phyloP scores from a whole-genome alignment of 139 green algal species.

The Chlamydomonas eustigma region DNA sequence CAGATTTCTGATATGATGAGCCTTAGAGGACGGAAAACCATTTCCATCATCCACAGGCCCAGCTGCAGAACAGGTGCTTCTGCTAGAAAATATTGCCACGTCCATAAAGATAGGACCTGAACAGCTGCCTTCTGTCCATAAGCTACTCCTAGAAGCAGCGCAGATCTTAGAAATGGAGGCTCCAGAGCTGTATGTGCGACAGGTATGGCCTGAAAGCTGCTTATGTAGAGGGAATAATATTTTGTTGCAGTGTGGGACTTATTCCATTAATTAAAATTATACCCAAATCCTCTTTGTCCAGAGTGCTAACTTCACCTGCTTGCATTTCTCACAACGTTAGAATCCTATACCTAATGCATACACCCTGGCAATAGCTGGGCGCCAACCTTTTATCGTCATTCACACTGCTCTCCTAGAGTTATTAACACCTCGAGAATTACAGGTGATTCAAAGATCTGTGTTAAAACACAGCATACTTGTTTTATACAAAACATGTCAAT shows the following conservation, averaged over 20 bases:
- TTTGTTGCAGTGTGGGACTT: no score
- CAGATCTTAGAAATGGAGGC: constrained; percentile 72
- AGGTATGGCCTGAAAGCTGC: constrained; percentile 44
- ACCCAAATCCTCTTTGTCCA: no score
- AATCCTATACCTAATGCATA: constrained; percentile 90
- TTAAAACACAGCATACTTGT: no score
- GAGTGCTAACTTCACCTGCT: no score
- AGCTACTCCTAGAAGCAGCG: constrained; percentile 69
- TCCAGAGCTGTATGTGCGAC: constrained; percentile 84
- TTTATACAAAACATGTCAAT: no score
- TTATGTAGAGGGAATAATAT: no score
- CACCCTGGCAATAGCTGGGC: constrained; percentile 87
- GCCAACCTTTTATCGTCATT: constrained; percentile 91
- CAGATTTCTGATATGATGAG: no score
- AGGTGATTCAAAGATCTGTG: constrained; percentile 47
- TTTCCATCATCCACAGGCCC: no score
- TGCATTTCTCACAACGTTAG: no score
- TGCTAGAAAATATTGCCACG: constrained; percentile 92
- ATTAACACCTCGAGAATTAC: constrained; percentile 79
- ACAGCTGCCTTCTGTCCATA: constrained; percentile 82
- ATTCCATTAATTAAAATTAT: no score
- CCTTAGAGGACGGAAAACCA: no score
- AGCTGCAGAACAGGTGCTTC: constrained; percentile 78
- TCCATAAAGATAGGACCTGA: constrained; percentile 71
- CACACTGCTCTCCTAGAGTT: constrained; percentile 93